phyloP scores from a whole-genome alignment of 352 stramenopile species.

The Phytophthora pisi region DNA sequence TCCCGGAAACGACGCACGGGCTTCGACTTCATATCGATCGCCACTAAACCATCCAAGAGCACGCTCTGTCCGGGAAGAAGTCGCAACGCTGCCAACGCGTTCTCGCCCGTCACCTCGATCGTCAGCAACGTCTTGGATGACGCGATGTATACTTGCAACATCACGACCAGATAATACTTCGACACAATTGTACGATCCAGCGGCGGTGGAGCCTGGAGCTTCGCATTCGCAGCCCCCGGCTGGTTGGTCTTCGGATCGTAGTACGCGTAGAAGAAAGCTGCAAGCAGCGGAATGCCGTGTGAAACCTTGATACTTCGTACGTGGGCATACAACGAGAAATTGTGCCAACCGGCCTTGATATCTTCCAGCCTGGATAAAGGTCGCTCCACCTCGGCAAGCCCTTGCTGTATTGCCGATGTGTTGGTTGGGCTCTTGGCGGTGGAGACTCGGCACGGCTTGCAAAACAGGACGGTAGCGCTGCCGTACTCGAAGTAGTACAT shows the following conservation, averaged over 20 bases:
- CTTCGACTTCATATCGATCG: conserved; percentile 48
- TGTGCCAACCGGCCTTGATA: conserved; percentile 43
- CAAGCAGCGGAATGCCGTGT: conserved; percentile 65
- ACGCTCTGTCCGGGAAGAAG: conserved; percentile 56
- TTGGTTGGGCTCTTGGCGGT: conserved; percentile 3
- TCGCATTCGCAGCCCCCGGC: conserved; percentile 1
- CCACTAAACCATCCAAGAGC: conserved; percentile 57
- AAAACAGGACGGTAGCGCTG: conserved; percentile 62
- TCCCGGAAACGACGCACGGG: conserved; percentile 32
- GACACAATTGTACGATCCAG: conserved; percentile 62
- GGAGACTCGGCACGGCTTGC: conserved; percentile 9
- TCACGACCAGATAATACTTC: conserved; percentile 67
- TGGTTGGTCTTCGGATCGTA: conserved; percentile 68
- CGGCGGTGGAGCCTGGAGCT: conserved; percentile 20
- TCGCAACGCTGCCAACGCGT: conserved; percentile 47
- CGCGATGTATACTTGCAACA: conserved; percentile 63
- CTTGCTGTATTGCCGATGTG: conserved; percentile 5
- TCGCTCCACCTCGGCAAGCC: conserved; percentile 22
- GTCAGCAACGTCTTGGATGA: conserved; percentile 41
- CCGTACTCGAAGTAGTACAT: conserved; percentile 73
- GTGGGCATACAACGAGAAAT: conserved; percentile 64
- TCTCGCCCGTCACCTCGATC: conserved; percentile 60
- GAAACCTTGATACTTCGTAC: conserved; percentile 59
- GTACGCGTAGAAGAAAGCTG: conserved; percentile 71
- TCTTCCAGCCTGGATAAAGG: conserved; percentile 31